phyloP scores from a whole-genome alignment of 768 basidiomycete species.

The Kwoniella pini region DNA sequence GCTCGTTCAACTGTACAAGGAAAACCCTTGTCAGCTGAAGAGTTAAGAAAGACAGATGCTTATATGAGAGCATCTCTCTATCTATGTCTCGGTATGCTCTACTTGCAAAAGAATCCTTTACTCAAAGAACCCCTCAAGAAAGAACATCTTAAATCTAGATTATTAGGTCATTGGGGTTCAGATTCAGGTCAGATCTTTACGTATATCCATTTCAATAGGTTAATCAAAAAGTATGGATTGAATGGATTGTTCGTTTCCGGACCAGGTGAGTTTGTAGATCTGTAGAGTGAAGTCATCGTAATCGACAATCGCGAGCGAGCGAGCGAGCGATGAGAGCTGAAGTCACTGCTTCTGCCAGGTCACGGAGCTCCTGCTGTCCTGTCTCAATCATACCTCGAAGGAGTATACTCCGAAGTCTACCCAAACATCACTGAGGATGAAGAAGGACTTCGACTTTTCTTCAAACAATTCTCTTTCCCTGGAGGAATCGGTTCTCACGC shows the following conservation, averaged over 20 bases:
- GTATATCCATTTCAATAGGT: conserved; percentile 66
- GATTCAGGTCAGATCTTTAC: conserved; percentile 67
- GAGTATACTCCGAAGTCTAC: conserved; percentile 55
- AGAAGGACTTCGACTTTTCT: conserved; percentile 59
- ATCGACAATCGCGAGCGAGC: no score
- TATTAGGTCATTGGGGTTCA: conserved; percentile 79
- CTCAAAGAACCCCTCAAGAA: conserved; percentile 53
- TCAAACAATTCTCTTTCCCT: conserved; percentile 75
- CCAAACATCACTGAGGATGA: conserved; percentile 40
- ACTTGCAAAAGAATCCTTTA: conserved; percentile 31
- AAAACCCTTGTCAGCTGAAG: conserved; percentile 38
- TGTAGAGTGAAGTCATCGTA: no score
- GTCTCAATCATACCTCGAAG: conserved; percentile 81
- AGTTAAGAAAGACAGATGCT: conserved; percentile 43
- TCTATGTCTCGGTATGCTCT: conserved; percentile 64
- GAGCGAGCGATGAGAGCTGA: no score
- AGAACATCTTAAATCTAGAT: conserved; percentile 75
- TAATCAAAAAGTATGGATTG: conserved; percentile 55
- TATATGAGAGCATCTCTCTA: conserved; percentile 50
- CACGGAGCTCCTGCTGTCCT: conserved; percentile 86
- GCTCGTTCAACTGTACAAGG: conserved; percentile 42
- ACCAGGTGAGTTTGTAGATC: conserved; percentile 40
- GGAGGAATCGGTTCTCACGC: conserved; percentile 62
- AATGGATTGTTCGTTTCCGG: conserved; percentile 77
- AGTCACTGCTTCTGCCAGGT: conserved; percentile 56